A percentile compares a stretch with the other conserved stretches of the same genome.
These are phyloP conservation scores for Peronospora farinosa DNA, from an alignment of 352 stramenopile genomes.

Conservation along the genomic window DNA sequence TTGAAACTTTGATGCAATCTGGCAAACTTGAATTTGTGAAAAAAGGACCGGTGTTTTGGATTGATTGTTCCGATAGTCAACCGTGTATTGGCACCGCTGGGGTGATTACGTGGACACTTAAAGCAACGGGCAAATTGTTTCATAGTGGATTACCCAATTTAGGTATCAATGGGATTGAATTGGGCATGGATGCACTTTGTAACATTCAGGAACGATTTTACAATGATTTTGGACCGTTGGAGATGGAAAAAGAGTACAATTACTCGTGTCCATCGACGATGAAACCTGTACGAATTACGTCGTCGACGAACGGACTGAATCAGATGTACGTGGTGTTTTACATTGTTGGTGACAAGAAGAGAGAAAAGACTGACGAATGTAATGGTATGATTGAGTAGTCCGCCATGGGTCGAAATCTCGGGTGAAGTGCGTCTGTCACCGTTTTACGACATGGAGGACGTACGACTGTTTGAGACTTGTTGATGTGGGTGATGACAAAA, in stretches of 20 bases:
- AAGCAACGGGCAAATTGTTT: constrained; percentile 88
- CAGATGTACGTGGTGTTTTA: constrained; percentile 59
- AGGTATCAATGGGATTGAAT: constrained; percentile 87
- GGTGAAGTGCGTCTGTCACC: constrained; percentile 88
- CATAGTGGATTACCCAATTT: constrained; percentile 87
- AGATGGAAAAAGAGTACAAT: constrained; percentile 86
- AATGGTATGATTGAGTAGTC: constrained; percentile 32
- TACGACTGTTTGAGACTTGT: no score
- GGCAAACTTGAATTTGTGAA: constrained; percentile 90
- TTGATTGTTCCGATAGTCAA: constrained; percentile 89
- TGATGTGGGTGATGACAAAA: not conserved
- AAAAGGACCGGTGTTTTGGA: constrained; percentile 89
- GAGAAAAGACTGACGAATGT: no score
- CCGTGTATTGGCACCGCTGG: constrained; percentile 89
- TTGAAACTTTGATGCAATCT: constrained; percentile 84
- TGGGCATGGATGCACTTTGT: constrained; percentile 78
- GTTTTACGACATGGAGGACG: constrained; percentile 88
- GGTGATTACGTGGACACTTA: constrained; percentile 84
- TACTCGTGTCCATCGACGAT: constrained; percentile 86
- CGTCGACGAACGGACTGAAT: constrained; percentile 72
- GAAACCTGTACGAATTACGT: constrained; percentile 83
- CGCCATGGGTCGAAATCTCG: constrained; percentile 84
- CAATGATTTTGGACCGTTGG: constrained; percentile 76
- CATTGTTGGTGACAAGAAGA: not conserved
- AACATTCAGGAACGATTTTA: constrained; percentile 89